Evolutionary conservation across 2,329 filamentous ascomycete species (phyloP).

Genomic region (Tolypocladium guangdongense): DNA sequence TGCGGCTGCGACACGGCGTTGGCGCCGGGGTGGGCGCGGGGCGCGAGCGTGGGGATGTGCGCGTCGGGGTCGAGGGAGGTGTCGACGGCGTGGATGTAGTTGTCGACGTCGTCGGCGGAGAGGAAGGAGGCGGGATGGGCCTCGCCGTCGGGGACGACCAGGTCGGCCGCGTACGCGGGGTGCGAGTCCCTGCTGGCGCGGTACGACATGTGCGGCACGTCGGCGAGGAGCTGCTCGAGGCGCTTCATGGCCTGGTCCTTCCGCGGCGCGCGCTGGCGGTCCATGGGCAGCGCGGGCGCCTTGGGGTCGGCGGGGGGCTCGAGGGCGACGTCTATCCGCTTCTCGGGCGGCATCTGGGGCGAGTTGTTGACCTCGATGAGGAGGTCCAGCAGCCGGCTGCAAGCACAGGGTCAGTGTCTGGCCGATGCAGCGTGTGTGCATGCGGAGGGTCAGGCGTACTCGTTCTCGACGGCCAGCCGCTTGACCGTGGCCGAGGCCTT

Average conservation of each 20-base stretch:
- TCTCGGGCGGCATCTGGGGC: constrained; percentile 61
- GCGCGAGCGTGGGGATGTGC: constrained; percentile 40
- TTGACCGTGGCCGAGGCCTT: constrained; percentile 72
- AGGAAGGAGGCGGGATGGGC: constrained; percentile 55
- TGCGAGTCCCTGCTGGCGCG: constrained; percentile 50
- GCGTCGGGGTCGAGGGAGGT: constrained; percentile 30
- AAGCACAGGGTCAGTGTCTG: constrained; percentile 7
- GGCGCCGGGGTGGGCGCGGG: constrained; percentile 28
- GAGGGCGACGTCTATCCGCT: constrained; percentile 61
- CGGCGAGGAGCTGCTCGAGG: constrained; percentile 36
- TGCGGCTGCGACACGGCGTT: constrained; percentile 27
- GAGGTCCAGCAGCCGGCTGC: constrained; percentile 76
- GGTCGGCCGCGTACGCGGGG: constrained; percentile 42
- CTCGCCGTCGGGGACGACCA: constrained; percentile 38
- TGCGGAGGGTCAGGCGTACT: constrained; percentile 45
- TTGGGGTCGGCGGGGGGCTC: constrained; percentile 31
- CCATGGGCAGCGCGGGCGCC: constrained; percentile 18
- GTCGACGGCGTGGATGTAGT: constrained; percentile 60
- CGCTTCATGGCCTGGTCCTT: constrained; percentile 34
- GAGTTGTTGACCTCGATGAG: constrained; percentile 84
- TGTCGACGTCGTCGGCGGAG: constrained; percentile 59
- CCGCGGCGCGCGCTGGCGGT: constrained; percentile 24
- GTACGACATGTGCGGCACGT: constrained; percentile 41
- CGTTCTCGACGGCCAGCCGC: constrained; percentile 80
- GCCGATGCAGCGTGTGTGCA: not conserved